Evolutionary conservation across 805 yeast genomes (phyloP), one percentile per base, ranked within the genome.

Genomic region (Crinitomyces ghanaensis): DNA sequence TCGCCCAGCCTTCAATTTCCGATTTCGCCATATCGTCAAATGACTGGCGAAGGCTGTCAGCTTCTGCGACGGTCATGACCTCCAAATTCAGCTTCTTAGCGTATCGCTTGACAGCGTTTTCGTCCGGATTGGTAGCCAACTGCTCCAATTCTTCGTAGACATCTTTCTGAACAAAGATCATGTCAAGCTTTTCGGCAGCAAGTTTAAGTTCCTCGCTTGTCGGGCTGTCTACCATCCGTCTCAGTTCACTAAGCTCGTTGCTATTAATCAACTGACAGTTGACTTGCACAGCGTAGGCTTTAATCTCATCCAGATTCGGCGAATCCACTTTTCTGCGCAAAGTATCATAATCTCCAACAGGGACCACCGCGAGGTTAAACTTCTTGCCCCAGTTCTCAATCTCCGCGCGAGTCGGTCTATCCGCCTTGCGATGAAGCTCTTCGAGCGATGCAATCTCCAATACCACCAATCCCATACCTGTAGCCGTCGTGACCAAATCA

Each of bases 391-490:
- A 20, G 2, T 24, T 32, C 21, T 31, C 24, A 16, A 45, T 21
- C 15, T 44, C 47, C 5, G 43, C 40, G 27, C 21, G 29, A 1
- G 45, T 19, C 2, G 52, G 51, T 7, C 33, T 19, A 11, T 45
- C 43, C 12, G 40, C 36, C 30, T 31, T 30, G 6, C 28, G 28
- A n/a, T 43, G 36, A 37, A 60, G 41, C 33, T 47, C 48, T 2
- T 49, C 52, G 16, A 53, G 37, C n/a, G 62, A 63, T 2, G 48
- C 46, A 4, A 44, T 38, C 0, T 66, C 47, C 14, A 64, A 34
- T 4, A 63, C 48, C 4, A 41, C 45, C 35, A 60, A 43, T 2
- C 64, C 67, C 17, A 58, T 42, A 8, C 49, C 49, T 9, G 42
- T 41, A 9, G 63, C 60, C 19, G 38, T 46, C 4, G 46, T 36